Evolutionary conservation across 2,329 filamentous ascomycete genomes (phyloP).

Genomic region (Annulohypoxylon truncatum): DNA sequence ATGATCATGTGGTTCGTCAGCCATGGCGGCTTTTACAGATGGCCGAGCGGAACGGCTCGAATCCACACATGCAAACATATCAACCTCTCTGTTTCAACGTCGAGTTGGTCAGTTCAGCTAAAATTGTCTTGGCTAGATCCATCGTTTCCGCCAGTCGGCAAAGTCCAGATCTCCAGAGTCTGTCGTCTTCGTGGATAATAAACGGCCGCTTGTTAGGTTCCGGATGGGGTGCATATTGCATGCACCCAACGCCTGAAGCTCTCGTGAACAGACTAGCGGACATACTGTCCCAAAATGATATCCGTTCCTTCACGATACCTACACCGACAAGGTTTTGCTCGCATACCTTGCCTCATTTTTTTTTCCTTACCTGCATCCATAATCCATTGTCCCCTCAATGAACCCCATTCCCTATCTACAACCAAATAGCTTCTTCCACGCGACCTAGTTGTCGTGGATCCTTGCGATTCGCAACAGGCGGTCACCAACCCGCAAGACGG

Average conservation of each 20-base stretch:
- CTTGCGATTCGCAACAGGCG: constrained; percentile 40
- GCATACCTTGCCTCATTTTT: constrained; percentile 34
- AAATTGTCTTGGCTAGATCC: constrained; percentile 31
- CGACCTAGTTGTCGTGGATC: constrained; percentile 38
- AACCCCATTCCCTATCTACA: constrained; percentile 28
- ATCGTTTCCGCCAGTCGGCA: constrained; percentile 22
- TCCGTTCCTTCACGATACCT: constrained; percentile 33
- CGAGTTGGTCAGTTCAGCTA: constrained; percentile 22
- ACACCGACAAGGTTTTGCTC: constrained; percentile 39
- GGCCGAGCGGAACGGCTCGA: constrained; percentile 35
- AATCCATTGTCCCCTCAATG: constrained; percentile 21
- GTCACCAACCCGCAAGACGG: constrained; percentile 31
- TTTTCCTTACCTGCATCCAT: constrained; percentile 29
- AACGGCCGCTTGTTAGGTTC: constrained; percentile 21
- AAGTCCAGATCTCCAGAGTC: constrained; percentile 26
- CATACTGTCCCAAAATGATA: constrained; percentile 26
- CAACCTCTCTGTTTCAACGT: constrained; percentile 8
- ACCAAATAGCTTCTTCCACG: constrained; percentile 40
- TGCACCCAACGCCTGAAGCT: constrained; percentile 27
- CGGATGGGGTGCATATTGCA: constrained; percentile 35
- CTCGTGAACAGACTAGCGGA: constrained; percentile 35
- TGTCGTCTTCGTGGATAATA: constrained; percentile 11
- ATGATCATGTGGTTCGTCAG: constrained; percentile 40
- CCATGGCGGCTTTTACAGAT: constrained; percentile 16
- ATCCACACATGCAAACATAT: constrained; percentile 22